These are phyloP conservation scores for Epichloe brachyelytri DNA, from an alignment of 2,329 filamentous ascomycete genomes.

Conservation along the genomic window DNA sequence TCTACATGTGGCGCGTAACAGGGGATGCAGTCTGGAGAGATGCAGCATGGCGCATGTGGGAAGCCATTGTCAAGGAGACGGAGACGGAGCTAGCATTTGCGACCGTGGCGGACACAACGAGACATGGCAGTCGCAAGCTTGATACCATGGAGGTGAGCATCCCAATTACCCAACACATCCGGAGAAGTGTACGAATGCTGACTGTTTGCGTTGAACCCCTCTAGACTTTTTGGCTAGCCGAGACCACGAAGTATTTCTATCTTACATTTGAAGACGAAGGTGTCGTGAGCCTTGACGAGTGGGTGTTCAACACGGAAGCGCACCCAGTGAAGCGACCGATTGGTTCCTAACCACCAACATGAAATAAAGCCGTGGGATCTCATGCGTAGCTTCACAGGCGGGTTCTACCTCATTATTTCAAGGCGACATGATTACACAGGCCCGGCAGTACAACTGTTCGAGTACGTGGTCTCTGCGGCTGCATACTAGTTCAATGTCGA, in stretches of 20 bases:
- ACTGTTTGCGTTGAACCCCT: not conserved
- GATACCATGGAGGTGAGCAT: slow-evolving; percentile 50
- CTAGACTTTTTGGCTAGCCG: slow-evolving; percentile 57
- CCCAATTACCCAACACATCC: not conserved
- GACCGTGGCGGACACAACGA: slow-evolving; percentile 24
- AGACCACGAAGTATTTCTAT: slow-evolving; percentile 71
- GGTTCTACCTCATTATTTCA: too few relatives aligned
- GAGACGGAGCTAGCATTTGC: slow-evolving; percentile 32
- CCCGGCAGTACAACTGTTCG: too few relatives aligned
- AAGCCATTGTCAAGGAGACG: slow-evolving; percentile 27
- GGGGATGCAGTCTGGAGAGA: slow-evolving; percentile 31
- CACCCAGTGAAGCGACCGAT: slow-evolving; percentile 31
- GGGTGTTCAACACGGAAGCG: slow-evolving; percentile 49
- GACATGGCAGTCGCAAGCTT: slow-evolving; percentile 19
- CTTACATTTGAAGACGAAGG: slow-evolving; percentile 54
- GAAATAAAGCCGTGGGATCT: too few relatives aligned
- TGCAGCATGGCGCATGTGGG: slow-evolving; percentile 35
- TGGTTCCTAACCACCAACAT: slow-evolving; percentile 3
- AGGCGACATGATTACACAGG: too few relatives aligned
- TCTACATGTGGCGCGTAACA: slow-evolving; percentile 38
- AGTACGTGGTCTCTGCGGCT: too few relatives aligned
- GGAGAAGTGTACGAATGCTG: not conserved
- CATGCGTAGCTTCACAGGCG: too few relatives aligned
- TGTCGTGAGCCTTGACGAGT: slow-evolving; percentile 55
- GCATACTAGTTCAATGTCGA: too few relatives aligned